A percentile compares a stretch with the other conserved stretches of the same genome.
Evolutionary conservation across 2,329 filamentous ascomycete genomes (phyloP).

Genomic region (Beauveria rudraprayagi): DNA sequence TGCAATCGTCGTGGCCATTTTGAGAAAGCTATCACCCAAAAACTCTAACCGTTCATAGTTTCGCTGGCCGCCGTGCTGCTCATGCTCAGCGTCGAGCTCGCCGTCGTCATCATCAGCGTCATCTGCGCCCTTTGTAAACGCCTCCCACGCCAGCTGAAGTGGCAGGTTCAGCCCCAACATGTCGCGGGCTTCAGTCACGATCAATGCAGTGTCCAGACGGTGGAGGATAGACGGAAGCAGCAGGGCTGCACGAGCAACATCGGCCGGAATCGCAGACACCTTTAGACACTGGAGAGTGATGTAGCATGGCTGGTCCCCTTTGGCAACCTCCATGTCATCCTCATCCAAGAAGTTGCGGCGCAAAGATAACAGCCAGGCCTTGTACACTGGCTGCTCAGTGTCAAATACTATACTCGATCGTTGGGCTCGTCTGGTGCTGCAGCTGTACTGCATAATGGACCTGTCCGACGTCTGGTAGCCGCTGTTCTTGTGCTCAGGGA

Average conservation of each 20-base stretch:
- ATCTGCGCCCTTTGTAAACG: slow-evolving; percentile 86
- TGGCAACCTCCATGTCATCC: slow-evolving; percentile 29
- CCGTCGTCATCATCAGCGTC: slow-evolving; percentile 72
- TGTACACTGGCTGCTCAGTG: slow-evolving; percentile 70
- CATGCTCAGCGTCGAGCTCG: slow-evolving; percentile 64
- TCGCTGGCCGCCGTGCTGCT: slow-evolving; percentile 67
- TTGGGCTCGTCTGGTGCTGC: slow-evolving; percentile 61
- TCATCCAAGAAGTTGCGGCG: slow-evolving; percentile 78
- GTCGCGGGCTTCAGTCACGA: slow-evolving; percentile 67
- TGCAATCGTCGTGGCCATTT: slow-evolving; percentile 89
- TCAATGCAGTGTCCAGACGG: slow-evolving; percentile 72
- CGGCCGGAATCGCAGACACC: slow-evolving; percentile 67
- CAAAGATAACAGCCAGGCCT: slow-evolving; percentile 64
- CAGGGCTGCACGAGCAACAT: slow-evolving; percentile 65
- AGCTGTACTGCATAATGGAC: slow-evolving; percentile 76
- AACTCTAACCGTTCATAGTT: slow-evolving; percentile 96
- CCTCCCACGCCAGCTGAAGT: slow-evolving; percentile 70
- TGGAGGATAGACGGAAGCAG: slow-evolving; percentile 78
- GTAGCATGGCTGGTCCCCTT: slow-evolving; percentile 38
- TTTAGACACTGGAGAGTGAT: slow-evolving; percentile 69
- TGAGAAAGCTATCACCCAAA: slow-evolving; percentile 86
- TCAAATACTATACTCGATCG: slow-evolving; percentile 46
- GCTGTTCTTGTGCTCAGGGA: slow-evolving; percentile 39
- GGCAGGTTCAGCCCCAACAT: slow-evolving; percentile 56
- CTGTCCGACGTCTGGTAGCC: slow-evolving; percentile 32